Evolutionary conservation across 768 basidiomycete genomes (phyloP), one percentile per base, ranked within the genome.

Genomic region (Sarcomyxa edulis): DNA sequence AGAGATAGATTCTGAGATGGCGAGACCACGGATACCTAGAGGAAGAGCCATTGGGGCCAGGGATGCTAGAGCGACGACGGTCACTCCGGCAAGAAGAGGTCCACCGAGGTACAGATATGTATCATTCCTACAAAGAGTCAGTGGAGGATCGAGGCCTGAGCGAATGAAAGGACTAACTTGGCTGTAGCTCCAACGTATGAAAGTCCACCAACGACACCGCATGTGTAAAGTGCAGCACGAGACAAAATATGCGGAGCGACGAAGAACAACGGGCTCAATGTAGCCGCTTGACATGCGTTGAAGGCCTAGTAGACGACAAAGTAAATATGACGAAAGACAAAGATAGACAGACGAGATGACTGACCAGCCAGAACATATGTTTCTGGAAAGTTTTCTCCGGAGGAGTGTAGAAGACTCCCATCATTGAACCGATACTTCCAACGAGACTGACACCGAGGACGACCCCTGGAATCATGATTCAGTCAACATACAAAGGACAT

Each of bases 181-280:
- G 91, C 91, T 23, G 91, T 95, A 4, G 90, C 89, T 15, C 91
- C 91, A 16, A 95, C 72, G 54, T 90, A 95, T 9, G 82, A 82
- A 19, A 94, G 74, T 2, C 85, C 77, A 4, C 88, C 89, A n/a
- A 91, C 85, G 2, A 88, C 76, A 19, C 89, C 89, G 25, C 79
- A 73, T 0, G 91, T 93, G 61, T 95, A 95, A 3, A 95, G 65
- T 5, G 88, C 91, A 7, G 91, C 91, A 21, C 91, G 79, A 12
- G 84, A 83, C 35, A 95, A 72, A 46, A 94, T 74, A 9, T 86
- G 88, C 3, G 91, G 91, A 51, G 70, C 81, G 32, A 92, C 59
- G 72, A 94, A 92, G 66, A 90, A 91, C n/a, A 95, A 57, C 3
- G 91, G 91, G 45, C 84, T 85, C 28, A 95, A 68, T 2, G 86